phyloP scores from a whole-genome alignment of 768 basidiomycete species.

The Agaricus blazei region DNA sequence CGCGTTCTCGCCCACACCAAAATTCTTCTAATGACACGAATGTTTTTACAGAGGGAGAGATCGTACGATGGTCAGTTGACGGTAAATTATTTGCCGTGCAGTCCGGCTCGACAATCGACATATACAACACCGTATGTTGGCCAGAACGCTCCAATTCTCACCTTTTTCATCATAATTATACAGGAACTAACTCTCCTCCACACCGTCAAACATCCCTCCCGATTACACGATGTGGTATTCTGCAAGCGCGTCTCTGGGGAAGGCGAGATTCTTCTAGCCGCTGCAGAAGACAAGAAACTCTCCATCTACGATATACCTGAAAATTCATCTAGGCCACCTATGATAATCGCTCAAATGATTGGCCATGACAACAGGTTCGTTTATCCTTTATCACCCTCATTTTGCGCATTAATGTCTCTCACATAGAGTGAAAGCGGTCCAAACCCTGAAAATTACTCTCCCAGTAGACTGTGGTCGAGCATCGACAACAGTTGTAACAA shows the following conservation, averaged over 20 bases:
- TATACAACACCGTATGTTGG: slow-evolving; percentile 69
- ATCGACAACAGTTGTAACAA: slow-evolving; percentile 62
- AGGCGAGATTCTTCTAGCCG: slow-evolving; percentile 73
- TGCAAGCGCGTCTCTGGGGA: slow-evolving; percentile 49
- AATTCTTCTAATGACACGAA: neutral
- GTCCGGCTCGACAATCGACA: slow-evolving; percentile 65
- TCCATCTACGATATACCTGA: slow-evolving; percentile 65
- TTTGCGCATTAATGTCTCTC: slow-evolving; percentile 2
- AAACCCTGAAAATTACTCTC: slow-evolving; percentile 57
- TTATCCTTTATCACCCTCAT: neutral
- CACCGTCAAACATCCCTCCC: slow-evolving; percentile 69
- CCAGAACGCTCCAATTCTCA: neutral
- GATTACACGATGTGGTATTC: slow-evolving; percentile 84
- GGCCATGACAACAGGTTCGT: slow-evolving; percentile 84
- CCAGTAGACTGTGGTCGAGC: slow-evolving; percentile 29
- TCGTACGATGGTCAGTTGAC: slow-evolving; percentile 81
- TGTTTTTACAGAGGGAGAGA: slow-evolving; percentile 68
- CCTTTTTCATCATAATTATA: neutral
- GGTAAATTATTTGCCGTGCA: slow-evolving; percentile 83
- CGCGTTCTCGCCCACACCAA: slow-evolving; percentile 23
- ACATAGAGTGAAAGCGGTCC: slow-evolving; percentile 74
- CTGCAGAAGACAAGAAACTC: slow-evolving; percentile 86
- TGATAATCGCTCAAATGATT: slow-evolving; percentile 61
- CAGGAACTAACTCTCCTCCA: slow-evolving; percentile 79
- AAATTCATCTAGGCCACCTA: slow-evolving; percentile 41